phyloP scores from a whole-genome alignment of 2,329 filamentous ascomycete species.

The Fusarium compactum region DNA sequence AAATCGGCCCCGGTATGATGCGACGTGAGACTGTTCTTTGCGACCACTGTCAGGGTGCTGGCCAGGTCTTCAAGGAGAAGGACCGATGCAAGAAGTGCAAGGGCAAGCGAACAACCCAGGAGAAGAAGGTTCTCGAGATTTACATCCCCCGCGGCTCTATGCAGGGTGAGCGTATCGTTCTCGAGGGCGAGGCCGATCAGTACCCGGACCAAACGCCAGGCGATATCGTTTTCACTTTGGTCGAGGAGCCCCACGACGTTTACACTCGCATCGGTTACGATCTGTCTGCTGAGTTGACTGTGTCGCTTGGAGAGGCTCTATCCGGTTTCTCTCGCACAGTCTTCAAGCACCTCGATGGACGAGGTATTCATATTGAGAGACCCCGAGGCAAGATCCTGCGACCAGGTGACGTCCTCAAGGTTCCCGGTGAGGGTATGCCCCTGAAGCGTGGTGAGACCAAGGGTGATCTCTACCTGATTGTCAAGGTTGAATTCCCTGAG shows the following conservation, averaged over 20 bases:
- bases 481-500: slow-evolving; percentile 90
- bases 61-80: slow-evolving; percentile 91
- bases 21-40: slow-evolving; percentile 84
- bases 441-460: slow-evolving; percentile 84
- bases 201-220: slow-evolving; percentile 88
- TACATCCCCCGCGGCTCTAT: slow-evolving; percentile 91
- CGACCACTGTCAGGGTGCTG: slow-evolving; percentile 85
- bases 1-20: slow-evolving; percentile 87
- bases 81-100: slow-evolving; percentile 99
- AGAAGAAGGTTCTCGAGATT: slow-evolving; percentile 94
- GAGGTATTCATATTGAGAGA: slow-evolving; percentile 85
- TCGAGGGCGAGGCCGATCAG: slow-evolving; percentile 96
- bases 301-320: slow-evolving; percentile 86
- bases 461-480: slow-evolving; percentile 88
- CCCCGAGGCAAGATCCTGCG: slow-evolving; percentile 84
- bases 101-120: slow-evolving; percentile 85
- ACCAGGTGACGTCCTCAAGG: slow-evolving; percentile 86
- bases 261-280: slow-evolving; percentile 89
- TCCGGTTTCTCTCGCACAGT: slow-evolving; percentile 92
- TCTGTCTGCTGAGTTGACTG: slow-evolving; percentile 81
- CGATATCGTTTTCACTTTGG: slow-evolving; percentile 90
- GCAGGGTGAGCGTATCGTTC: slow-evolving; percentile 88
- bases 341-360: slow-evolving; percentile 90
- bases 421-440: slow-evolving; percentile 94
- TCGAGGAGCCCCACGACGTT: slow-evolving; percentile 82